These are phyloP conservation scores for Diplodia sapinea DNA, from an alignment of 2,329 filamentous ascomycete species.

Conservation along the genomic window DNA sequence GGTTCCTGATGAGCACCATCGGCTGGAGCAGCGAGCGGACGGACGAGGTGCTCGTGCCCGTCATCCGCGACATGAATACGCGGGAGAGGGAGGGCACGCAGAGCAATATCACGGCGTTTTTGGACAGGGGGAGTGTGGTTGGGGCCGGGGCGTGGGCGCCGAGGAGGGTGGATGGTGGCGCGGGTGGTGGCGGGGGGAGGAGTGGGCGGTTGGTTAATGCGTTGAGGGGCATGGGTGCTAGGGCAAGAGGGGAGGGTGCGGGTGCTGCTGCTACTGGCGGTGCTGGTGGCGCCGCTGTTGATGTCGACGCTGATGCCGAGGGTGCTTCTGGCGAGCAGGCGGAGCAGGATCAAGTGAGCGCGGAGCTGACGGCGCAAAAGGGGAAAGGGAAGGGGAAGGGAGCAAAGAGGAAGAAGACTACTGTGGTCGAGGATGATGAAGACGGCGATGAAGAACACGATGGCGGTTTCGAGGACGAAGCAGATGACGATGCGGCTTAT, in stretches of 20 bases:
- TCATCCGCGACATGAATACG: conserved; percentile 93
- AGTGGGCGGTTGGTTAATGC: conserved; percentile 81
- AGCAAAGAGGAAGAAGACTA: conserved; percentile 26
- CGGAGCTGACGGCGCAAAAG: not conserved
- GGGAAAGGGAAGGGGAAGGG: not conserved
- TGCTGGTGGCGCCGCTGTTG: not conserved
- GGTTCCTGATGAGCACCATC: conserved; percentile 88
- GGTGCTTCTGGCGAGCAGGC: not conserved
- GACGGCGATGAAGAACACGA: not conserved
- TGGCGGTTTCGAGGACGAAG: not conserved
- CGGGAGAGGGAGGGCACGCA: conserved; percentile 90
- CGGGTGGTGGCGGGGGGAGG: conserved; percentile 36
- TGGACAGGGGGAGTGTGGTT: conserved; percentile 74
- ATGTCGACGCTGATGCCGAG: not conserved
- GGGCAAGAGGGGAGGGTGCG: conserved; percentile 44
- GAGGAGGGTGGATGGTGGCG: conserved; percentile 59
- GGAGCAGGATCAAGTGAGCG: not conserved
- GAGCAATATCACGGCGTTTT: conserved; percentile 93
- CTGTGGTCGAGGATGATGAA: conserved; percentile 9
- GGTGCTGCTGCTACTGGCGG: not conserved
- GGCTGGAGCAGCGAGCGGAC: conserved; percentile 92
- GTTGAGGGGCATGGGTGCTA: conserved; percentile 68
- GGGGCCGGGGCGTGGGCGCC: conserved; percentile 75
- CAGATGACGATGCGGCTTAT: not conserved
- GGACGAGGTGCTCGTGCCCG: conserved; percentile 93